Percentiles rank a stretch among this genome's conserved stretches.
Conservation (phyloP, 176 grass and related monocot species). For the Neostapfia colusana region DNA sequence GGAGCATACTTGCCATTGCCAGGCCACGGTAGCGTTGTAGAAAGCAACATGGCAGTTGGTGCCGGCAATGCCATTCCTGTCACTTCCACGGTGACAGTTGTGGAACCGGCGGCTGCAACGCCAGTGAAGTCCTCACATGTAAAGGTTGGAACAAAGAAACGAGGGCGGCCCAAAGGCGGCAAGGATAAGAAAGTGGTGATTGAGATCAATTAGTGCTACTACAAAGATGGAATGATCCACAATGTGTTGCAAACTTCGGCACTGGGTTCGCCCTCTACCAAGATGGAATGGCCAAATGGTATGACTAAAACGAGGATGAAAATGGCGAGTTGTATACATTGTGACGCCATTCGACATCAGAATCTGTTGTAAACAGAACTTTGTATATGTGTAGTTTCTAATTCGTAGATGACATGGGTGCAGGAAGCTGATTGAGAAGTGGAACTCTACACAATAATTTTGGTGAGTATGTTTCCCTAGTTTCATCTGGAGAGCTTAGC, state of each 20-base stretch:
- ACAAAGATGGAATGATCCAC: neutral
- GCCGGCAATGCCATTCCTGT: neutral
- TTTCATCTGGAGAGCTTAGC: neutral
- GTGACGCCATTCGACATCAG: neutral
- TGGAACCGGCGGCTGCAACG: neutral
- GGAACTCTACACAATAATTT: neutral
- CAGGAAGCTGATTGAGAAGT: neutral
- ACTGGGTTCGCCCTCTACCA: too few relatives aligned
- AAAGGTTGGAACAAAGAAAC: constrained; percentile 28
- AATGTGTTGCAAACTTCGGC: too few relatives aligned
- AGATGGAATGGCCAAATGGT: neutral
- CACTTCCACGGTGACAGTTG: neutral
- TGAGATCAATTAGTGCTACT: constrained; percentile 32
- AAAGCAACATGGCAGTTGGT: neutral
- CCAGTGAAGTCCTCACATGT: constrained; percentile 3
- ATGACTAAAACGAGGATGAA: neutral
- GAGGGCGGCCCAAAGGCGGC: constrained; percentile 33
- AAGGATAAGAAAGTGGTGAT: constrained; percentile 36
- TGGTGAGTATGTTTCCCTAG: neutral
- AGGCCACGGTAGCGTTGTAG: neutral
- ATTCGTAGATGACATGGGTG: neutral
- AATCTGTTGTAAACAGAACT: constrained; percentile 6
- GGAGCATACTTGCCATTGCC: constrained; percentile 33
- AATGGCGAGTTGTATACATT: neutral
- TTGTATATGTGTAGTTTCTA: constrained; percentile 4